A percentile compares a stretch with the other conserved stretches of the same genome.
These are phyloP conservation scores for Monoraphidium neglectum DNA, from an alignment of 139 green algal species.

Conservation along the genomic window DNA sequence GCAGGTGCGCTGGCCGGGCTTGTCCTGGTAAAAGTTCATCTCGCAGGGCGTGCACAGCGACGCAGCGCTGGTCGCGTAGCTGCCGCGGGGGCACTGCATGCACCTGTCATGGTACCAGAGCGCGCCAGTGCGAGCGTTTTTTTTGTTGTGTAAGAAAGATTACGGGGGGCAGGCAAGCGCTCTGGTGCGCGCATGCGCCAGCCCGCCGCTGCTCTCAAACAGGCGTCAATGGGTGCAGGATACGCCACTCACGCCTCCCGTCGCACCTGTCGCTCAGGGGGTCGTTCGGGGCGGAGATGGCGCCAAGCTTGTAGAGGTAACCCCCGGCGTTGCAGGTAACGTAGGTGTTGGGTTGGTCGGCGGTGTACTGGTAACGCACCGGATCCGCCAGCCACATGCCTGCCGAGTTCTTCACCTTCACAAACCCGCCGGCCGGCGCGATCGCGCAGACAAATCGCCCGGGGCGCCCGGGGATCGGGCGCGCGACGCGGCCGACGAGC, in stretches of 20 bases:
- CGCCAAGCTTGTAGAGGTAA: constrained; percentile 30
- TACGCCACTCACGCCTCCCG: no score
- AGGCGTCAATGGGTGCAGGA: no score
- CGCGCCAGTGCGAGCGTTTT: no score
- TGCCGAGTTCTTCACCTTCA: constrained; percentile 8
- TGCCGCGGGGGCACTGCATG: constrained; percentile 19
- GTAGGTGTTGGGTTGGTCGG: constrained; percentile 17
- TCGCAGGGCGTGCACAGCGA: constrained; percentile 17
- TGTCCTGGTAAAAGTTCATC: constrained; percentile 7
- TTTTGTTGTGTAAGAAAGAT: no score
- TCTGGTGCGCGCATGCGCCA: no score
- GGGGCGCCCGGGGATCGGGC: constrained; percentile 8
- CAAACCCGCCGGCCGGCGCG: constrained; percentile 24
- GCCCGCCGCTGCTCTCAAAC: no score
- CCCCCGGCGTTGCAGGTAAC: constrained; percentile 6
- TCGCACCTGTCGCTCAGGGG: not conserved
- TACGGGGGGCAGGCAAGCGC: no score
- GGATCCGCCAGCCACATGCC: not conserved
- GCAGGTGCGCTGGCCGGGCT: constrained; percentile 20
- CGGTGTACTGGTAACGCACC: constrained; percentile 16
- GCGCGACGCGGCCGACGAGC: constrained; percentile 15
- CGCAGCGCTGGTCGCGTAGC: constrained; percentile 15
- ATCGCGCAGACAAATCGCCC: constrained; percentile 27
- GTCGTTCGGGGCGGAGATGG: constrained; percentile 16
- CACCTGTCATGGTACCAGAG: no score